Evolutionary conservation across 495 filamentous ascomycete species (phyloP), one percentile per base, ranked within the genome.

Genomic region (Podospora didyma): DNA sequence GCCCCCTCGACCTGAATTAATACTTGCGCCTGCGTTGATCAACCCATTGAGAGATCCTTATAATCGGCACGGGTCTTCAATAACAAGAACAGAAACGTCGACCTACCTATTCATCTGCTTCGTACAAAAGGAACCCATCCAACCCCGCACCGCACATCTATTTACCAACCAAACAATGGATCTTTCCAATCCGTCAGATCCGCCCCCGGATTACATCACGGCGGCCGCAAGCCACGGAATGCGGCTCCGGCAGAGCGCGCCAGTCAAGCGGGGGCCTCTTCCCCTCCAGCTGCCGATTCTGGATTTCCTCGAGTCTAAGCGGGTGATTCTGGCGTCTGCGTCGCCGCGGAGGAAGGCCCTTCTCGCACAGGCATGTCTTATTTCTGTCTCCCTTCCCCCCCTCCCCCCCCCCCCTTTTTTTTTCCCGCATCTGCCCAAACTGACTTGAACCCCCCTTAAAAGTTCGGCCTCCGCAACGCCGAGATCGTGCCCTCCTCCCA

Each of bases 311-410:
- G 80, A 84, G 61, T 78, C 75, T 42, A 87, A 87, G 67, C 80
- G 93, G 55, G 81, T 93, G 9, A 87, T 98, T 62, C 86, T 98
- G 10, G 94, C 94, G 59, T 96, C 90, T 2, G 81, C 86, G 44
- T 96, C 90, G 1, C 94, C 95, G 0, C 81, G 94, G 14, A 82
- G 95, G 22, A 86, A 84, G 61, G 86, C 88, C 62, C 85, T 98
- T 5, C 83, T 98, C 46, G 67, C 78, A 5, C 85, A 84, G 63
- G 78, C 82, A 49, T 39, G 48, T 24, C 35, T 2, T n/a, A 66
- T 3, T n/a, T 68, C n/a, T n/a, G n/a, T n/a, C n/a, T n/a, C n/a
- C n/a, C n/a, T n/a, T n/a, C n/a, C n/a, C n/a, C n/a, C n/a, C n/a
- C n/a, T n/a, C n/a, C n/a, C n/a, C n/a, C n/a, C 10, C 3, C 16